Evolutionary conservation across 495 filamentous ascomycete species (phyloP).

Genomic region (Paragyromitra xinjiangensis): DNA sequence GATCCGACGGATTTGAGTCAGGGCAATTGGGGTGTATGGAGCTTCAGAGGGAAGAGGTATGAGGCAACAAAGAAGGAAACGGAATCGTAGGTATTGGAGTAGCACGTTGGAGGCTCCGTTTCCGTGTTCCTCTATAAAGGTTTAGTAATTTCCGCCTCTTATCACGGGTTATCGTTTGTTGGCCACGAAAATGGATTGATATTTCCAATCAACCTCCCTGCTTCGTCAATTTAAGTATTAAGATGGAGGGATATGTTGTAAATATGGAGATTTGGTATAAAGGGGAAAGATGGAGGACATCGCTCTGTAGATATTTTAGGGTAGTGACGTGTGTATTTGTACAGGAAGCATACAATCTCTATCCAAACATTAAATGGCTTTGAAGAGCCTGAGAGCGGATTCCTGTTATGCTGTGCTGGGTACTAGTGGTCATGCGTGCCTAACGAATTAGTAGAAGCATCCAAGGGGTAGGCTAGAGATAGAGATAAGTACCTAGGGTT

Average conservation of each 20-base stretch:
- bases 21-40: constrained; percentile 97
- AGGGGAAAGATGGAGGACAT: not conserved
- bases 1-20: constrained; percentile 94
- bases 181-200: not conserved
- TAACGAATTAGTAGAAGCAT: too few relatives aligned
- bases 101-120: not conserved
- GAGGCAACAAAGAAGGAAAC: constrained; percentile 69
- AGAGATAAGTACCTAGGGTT: too few relatives aligned
- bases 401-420: too few relatives aligned
- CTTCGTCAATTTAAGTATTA: not conserved
- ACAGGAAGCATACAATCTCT: not conserved
- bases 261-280: constrained; percentile 1
- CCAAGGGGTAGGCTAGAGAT: too few relatives aligned
- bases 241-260: not conserved
- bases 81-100: constrained; percentile 41
- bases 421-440: too few relatives aligned
- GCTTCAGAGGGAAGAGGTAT: constrained; percentile 93
- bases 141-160: not conserved
- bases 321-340: not conserved
- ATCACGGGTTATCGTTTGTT: not conserved
- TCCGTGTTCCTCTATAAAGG: not conserved
- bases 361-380: too few relatives aligned
- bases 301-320: constrained; percentile 16
- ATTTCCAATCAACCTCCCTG: not conserved
- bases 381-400: too few relatives aligned